phyloP scores from a whole-genome alignment of 257 asterid species.

The Solanum ossicruentum region DNA sequence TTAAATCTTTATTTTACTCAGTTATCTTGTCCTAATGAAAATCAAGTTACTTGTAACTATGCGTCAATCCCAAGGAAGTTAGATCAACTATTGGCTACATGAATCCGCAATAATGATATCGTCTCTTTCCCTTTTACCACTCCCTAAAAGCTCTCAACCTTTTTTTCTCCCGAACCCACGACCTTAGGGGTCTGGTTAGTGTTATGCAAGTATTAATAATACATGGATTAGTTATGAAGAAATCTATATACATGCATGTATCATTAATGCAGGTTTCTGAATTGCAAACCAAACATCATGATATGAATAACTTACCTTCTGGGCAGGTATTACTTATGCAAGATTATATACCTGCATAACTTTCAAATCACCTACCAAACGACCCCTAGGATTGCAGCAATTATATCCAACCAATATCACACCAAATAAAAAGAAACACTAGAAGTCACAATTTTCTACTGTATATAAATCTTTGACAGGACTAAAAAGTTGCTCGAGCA shows the following conservation, averaged over 20 bases:
- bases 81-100: neutral
- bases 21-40: neutral
- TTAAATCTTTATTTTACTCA: neutral
- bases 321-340: neutral
- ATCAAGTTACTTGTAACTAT: neutral
- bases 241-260: neutral
- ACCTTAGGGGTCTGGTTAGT: neutral
- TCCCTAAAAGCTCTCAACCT: neutral
- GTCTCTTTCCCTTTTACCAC: neutral
- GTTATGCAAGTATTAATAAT: neutral
- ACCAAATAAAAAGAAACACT: neutral
- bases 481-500: neutral
- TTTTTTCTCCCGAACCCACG: neutral
- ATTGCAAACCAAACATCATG: neutral
- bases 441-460: neutral
- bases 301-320: neutral
- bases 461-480: neutral
- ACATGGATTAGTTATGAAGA: neutral
- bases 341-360: neutral
- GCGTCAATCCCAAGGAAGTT: neutral
- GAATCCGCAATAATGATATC: neutral
- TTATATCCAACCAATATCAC: neutral
- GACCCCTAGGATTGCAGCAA: no score
- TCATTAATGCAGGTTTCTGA: neutral
- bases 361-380: neutral